Base-by-base conservation (phyloP, 2,329 filamentous ascomycete species). In the Colletotrichum tanaceti region DNA sequence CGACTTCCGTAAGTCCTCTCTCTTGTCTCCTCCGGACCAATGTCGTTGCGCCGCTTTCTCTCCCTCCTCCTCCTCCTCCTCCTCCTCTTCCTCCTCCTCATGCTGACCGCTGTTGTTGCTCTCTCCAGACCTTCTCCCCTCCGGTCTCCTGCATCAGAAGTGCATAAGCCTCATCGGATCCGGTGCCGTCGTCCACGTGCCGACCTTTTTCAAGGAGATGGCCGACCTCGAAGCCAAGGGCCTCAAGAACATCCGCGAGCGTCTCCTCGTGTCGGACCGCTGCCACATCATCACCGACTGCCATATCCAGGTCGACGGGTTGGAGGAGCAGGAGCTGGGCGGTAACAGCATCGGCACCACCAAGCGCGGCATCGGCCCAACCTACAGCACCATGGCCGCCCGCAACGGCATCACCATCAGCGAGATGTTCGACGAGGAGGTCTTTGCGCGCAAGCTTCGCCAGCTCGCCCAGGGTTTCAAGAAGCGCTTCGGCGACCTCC, bases 151-250 rank as follows among this genome's bases (percentile, higher is more conserved):
- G 72, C 92, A 91, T 76, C 89, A 91, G 7, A 82, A 82, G 50
- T 92, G 87, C 77, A 84, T 88, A 74, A 94, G 94, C 81, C 82
- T 94, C 65, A 91, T 94, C 76, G 92, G 91, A 68, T 90, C 89
- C 57, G 90, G 84, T 54, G 85, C 87, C 47, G 87, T 92, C 68
- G 89, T 93, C 72, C 87, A 93, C 78, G 84, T 91, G 70, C 77
- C 77, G 9, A 77, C 73, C 47, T 83, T 83, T 72, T 83, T 83
- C 74, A 76, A 73, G 41, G 82, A 84, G 73, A 76, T 84, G 20
- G 64, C 74, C 6, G 78, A 77, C 39, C 77, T 84, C 11, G 77
- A 82, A 46, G 74, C 75, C 22, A 71, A 83, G 74, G 79, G 77
- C n/a, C 74, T 83, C 22, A 57, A 68, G 57, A 71, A 73, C 55